Conservation (phyloP, 306 rosid species). For the Cajanus cajan region DNA sequence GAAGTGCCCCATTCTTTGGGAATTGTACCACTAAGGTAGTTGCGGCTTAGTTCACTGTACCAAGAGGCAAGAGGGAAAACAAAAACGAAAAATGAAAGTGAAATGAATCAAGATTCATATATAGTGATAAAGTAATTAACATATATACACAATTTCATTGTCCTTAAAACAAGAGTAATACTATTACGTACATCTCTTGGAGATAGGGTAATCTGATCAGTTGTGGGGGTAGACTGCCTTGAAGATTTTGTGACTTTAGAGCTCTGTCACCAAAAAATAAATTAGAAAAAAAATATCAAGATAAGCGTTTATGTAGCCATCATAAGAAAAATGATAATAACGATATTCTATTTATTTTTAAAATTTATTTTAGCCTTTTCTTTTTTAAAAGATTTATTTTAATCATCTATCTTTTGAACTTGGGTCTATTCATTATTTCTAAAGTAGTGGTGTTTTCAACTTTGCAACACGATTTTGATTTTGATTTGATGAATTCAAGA, state of each 20-base stretch:
- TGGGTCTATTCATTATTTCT: too few relatives aligned
- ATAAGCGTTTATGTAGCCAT: not conserved
- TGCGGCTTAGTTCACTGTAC: slow-evolving; percentile 44
- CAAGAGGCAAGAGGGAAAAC: not conserved
- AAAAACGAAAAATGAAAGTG: not conserved
- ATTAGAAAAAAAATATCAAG: not conserved
- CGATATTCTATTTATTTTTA: too few relatives aligned
- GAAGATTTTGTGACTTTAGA: slow-evolving; percentile 36
- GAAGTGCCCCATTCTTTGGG: slow-evolving; percentile 49
- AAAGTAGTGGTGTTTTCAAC: too few relatives aligned
- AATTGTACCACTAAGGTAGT: slow-evolving; percentile 48
- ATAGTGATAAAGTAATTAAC: not conserved
- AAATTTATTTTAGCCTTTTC: too few relatives aligned
- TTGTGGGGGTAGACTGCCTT: slow-evolving; percentile 47
- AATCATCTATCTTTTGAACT: too few relatives aligned
- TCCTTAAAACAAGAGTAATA: not conserved
- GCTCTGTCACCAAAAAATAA: slow-evolving; percentile 18
- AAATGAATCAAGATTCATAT: not conserved
- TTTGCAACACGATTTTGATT: too few relatives aligned
- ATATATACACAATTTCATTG: not conserved
- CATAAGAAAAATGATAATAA: too few relatives aligned
- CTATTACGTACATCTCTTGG: slow-evolving; percentile 40
- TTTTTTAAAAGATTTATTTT: too few relatives aligned
- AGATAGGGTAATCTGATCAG: slow-evolving; percentile 38
- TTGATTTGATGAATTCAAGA: too few relatives aligned